phyloP scores from a whole-genome alignment of 2,329 filamentous ascomycete species.

The Chaetomiaceae sp. region DNA sequence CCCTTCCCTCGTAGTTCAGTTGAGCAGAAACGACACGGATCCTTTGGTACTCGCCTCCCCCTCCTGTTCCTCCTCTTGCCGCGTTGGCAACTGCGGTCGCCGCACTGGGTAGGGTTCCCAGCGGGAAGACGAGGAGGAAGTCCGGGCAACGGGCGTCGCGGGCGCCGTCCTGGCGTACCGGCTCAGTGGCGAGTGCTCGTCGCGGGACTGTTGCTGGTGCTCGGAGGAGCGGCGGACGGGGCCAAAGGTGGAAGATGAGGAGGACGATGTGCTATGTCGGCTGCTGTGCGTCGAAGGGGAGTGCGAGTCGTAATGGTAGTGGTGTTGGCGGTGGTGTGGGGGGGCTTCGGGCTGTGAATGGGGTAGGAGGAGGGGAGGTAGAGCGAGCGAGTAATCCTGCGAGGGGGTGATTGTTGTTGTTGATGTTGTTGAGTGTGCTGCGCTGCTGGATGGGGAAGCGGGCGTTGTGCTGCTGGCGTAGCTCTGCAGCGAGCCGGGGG shows the following conservation, averaged over 20 bases:
- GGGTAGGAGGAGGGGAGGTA: background rate
- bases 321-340: background rate
- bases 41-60: slow-evolving; percentile 1
- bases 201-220: background rate
- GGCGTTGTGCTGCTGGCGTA: background rate
- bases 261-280: too few species aligned
- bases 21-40: slow-evolving; percentile 10
- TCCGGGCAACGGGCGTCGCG: slow-evolving; percentile 3
- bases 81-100: slow-evolving; percentile 3
- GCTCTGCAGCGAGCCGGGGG: too few species aligned
- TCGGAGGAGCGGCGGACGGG: slow-evolving; percentile 10
- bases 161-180: slow-evolving; percentile 6
- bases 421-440: too few species aligned
- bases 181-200: slow-evolving; percentile 1
- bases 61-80: background rate
- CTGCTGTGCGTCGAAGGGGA: too few species aligned
- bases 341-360: background rate
- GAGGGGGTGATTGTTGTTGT: background rate
- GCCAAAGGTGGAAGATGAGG: background rate
- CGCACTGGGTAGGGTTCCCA: slow-evolving; percentile 10
- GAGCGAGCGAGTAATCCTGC: background rate
- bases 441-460: background rate
- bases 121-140: slow-evolving; percentile 4
- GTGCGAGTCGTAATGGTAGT: too few species aligned
- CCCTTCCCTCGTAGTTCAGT: slow-evolving; percentile 1